These are phyloP conservation scores for Pestalotiopsis sp. DNA, from an alignment of 2,329 filamentous ascomycete species.

Conservation along the genomic window DNA sequence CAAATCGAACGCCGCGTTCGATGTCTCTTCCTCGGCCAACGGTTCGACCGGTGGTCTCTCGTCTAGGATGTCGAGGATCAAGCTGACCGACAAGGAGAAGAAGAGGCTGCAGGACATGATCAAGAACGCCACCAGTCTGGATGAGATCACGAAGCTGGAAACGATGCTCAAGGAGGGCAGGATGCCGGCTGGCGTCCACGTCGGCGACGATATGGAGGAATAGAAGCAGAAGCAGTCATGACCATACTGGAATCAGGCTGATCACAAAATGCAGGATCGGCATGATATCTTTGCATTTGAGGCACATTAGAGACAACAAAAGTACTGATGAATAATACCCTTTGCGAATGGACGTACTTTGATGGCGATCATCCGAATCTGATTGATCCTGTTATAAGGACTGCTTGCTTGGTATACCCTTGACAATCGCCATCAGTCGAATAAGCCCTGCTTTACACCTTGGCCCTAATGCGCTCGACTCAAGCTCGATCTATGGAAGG, in stretches of 20 bases:
- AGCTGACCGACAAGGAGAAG: constrained; percentile 86
- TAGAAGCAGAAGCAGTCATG: constrained; percentile 28
- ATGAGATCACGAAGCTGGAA: constrained; percentile 87
- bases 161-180: constrained; percentile 89
- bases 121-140: constrained; percentile 81
- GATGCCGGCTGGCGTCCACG: constrained; percentile 68
- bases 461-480: not conserved
- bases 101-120: constrained; percentile 84
- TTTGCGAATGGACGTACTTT: not conserved
- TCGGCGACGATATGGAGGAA: constrained; percentile 62
- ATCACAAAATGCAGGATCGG: not conserved
- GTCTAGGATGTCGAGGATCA: constrained; percentile 73
- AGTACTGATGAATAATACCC: not conserved
- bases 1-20: constrained; percentile 76
- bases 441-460: too few relatives aligned
- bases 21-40: constrained; percentile 47
- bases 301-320: not conserved
- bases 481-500: not conserved
- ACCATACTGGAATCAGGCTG: not conserved
- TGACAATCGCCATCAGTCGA: too few relatives aligned
- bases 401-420: not conserved
- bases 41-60: constrained; percentile 42
- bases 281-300: not conserved
- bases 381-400: not conserved
- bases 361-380: not conserved